Evolutionary conservation across 2,329 filamentous ascomycete genomes (phyloP), one percentile per base, ranked within the genome.

Genomic region (Xylaria multiplex): DNA sequence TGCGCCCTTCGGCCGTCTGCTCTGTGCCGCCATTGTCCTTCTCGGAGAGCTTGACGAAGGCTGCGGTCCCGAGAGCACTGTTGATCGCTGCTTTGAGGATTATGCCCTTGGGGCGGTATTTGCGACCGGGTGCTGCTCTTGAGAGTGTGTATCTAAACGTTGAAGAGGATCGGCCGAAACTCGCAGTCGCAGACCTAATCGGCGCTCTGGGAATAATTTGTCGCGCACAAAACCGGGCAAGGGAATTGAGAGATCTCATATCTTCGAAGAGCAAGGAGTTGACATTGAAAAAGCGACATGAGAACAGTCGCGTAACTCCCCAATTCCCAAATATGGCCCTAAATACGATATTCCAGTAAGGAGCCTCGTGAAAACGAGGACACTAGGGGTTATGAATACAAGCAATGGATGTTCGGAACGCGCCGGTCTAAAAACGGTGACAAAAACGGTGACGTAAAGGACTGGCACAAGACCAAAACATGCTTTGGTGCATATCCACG

Each of bases 1-100:
- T 97, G 70, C 93, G 91, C 79, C 86, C 86, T 80, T 97, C 94
- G 30, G 88, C 87, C 2, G 94, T 97, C 74, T 91, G 77, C 19
- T 82, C 78, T 3, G 79, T 77, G 48, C 78, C 81, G 43, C 71
- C 77, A 69, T 87, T 84, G 48, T 88, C 83, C 66, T 83, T 77
- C 72, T 88, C 84, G 3, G 87, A 86, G 6, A 89, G 77, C 71
- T 85, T 81, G 49, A 90, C 81, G 74, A 90, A 90, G 1, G 83
- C 83, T 0, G 83, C 82, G 0, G 87, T 86, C 7, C 83, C 87
- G 9, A 90, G 77, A 0, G 78, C 77, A 4, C 76, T 80, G n/a
- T 79, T 81, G 1, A 77, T 79, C 16, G 75, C 72, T 13, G 77
- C 77, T 0, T 80, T 81, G 2, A 80, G 79, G 7, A 85, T 64